Base-by-base conservation (phyloP, 2,329 filamentous ascomycete genomes). In the Apiospora pterosperma region DNA sequence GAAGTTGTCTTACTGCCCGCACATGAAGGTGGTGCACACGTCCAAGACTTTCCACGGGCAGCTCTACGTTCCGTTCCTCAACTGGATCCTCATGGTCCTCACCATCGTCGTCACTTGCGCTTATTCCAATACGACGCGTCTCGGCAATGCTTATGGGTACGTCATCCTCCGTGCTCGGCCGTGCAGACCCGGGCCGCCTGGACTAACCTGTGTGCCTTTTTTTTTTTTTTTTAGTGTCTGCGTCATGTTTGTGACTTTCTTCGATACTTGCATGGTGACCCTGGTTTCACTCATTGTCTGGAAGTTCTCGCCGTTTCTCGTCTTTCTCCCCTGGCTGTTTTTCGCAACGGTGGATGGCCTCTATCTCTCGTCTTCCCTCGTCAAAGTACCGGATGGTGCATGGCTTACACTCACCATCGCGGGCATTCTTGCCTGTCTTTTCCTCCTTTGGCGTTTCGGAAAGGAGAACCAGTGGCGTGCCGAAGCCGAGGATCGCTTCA, bases 171-270 rank as follows among this genome's bases (percentile, higher is more conserved):
- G 5, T n/a, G 28, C 23, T 4, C 38, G 16, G 34, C 21, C 8
- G 8, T 16, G 3, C 12, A 14, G 10, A 12, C 10, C 12, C 28
- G n/a, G n/a, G 5, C 16, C 2, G 16, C 34, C n/a, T 7, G 16
- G 21, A n/a, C 28, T 55, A 25, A 60, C 34, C 21, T 4, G 5
- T 19, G 16, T 60, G 12, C n/a, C 4, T 23, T 5, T 10, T 59
- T n/a, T 39, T 60, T 4, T 11, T 7, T 23, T 5, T 10, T 59
- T n/a, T 39, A 75, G 74, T 42, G 88, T 92, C 8, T 94, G 91
- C 69, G 91, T 94, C 73, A 92, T 93, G 70, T 86, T 92, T 60
- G 91, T 93, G 52, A 92, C 91, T 0, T 92, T 93, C 73, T 88
- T 94, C 71, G 90, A 90, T 63, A 93, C 91, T 0, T 90, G 85